Evolutionary conservation across 352 stramenopile species (phyloP), one percentile per base, ranked within the genome.

Genomic region (Phytopythium montanum): DNA sequence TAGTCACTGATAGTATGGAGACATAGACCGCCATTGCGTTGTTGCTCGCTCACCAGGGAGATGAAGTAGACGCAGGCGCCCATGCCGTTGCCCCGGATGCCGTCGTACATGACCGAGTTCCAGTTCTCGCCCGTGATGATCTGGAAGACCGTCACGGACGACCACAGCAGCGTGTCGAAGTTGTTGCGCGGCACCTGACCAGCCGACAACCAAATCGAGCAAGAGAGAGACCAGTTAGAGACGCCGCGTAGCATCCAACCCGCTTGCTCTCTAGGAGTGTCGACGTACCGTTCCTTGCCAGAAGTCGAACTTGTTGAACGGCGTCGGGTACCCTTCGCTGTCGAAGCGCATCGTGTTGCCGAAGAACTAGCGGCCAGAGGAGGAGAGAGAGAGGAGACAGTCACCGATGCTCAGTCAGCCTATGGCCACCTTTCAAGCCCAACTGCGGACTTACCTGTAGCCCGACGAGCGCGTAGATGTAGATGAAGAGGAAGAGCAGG

Each of bases 41-140:
- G n/a, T n/a, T n/a, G n/a, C n/a, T n/a, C n/a, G 60, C 69, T 45
- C 70, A 90, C 82, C 54, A 97, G 63, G 5, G 78, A 88, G 29
- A 97, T 84, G 59, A 96, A 96, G 73, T 98, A 98, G 31, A 95
- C 21, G 16, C 75, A 79, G 2, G 79, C 75, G 5, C 60, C 59
- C 52, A 79, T 76, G 28, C 79, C 76, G 58, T 88, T 94, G n/a
- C 77, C 78, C 8, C 87, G 85, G 64, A 95, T 96, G 9, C 72
- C 84, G 66, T 96, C 88, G 66, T 98, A 98, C 92, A 98, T 97
- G 54, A 98, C 81, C 38, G 64, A 73, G 59, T 98, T 98, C 92
- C 91, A 98, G 69, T 98, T 96, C 51, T 98, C 95, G 9, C 91
- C 92, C 14, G 93, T 93, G 51, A 98, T 95, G 46, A 98, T 78